These are phyloP conservation scores for Eimeria necatrix DNA, from an alignment of 169 alveolate genomes.

Conservation along the genomic window DNA sequence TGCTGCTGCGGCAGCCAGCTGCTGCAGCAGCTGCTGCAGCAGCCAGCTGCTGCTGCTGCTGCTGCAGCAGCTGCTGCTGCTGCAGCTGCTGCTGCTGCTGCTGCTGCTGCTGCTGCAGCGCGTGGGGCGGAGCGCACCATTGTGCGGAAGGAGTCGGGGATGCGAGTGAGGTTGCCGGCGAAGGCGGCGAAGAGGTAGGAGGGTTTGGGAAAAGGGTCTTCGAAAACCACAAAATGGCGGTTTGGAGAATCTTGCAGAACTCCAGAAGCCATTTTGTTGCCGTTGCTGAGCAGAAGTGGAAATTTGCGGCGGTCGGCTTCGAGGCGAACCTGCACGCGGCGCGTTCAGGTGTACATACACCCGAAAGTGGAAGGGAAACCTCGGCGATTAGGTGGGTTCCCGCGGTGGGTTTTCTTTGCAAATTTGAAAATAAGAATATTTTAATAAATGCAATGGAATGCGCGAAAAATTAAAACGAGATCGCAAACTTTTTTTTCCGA, in stretches of 20 bases:
- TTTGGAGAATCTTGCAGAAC: constrained; percentile 81
- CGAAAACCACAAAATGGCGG: constrained; percentile 79
- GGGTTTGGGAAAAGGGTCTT: constrained; percentile 94
- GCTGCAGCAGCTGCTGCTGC: too few species aligned
- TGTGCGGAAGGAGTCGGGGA: constrained; percentile 87
- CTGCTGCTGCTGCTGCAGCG: too few species aligned
- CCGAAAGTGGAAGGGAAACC: constrained; percentile 90
- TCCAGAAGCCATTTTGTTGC: constrained; percentile 90
- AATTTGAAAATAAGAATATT: not conserved
- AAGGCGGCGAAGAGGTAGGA: constrained; percentile 95
- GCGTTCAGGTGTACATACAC: too few species aligned
- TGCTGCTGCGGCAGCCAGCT: too few species aligned
- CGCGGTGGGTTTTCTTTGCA: not conserved
- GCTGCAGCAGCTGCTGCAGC: too few species aligned
- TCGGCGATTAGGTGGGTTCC: not conserved
- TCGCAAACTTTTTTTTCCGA: too few species aligned
- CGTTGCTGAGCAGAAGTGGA: constrained; percentile 93
- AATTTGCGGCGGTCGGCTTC: constrained; percentile 92
- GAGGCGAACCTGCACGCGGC: constrained; percentile 86
- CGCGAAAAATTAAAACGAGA: too few species aligned
- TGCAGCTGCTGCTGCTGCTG: too few species aligned
- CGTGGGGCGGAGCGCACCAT: constrained; percentile 75
- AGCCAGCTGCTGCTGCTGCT: too few species aligned
- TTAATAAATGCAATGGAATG: not conserved
- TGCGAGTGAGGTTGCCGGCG: constrained; percentile 91